phyloP scores from a whole-genome alignment of 148 eudicot genomes.

The Nepenthes mirabilis region DNA sequence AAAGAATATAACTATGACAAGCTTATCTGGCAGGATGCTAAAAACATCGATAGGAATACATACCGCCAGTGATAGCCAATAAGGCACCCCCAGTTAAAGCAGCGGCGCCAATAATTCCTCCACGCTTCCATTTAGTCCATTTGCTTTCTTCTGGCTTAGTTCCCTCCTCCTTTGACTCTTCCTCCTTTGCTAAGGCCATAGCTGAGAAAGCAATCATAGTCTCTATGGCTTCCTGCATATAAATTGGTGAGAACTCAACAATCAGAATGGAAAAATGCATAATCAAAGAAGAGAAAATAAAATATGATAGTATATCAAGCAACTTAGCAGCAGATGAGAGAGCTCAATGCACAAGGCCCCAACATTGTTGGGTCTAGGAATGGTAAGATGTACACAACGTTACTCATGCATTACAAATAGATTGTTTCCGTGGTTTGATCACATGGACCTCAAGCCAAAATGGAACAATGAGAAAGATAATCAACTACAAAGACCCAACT shows the following conservation, averaged over 20 bases:
- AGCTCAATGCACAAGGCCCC: too few relatives aligned
- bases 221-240: slow-evolving; percentile 80
- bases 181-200: slow-evolving; percentile 73
- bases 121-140: slow-evolving; percentile 87
- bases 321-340: too few relatives aligned
- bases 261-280: too few relatives aligned
- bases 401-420: too few relatives aligned
- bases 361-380: too few relatives aligned
- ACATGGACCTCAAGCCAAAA: too few relatives aligned
- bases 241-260: not conserved
- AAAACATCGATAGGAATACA: slow-evolving; percentile 1
- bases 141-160: slow-evolving; percentile 31
- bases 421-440: too few relatives aligned
- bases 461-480: too few relatives aligned
- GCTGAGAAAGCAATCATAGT: slow-evolving; percentile 85
- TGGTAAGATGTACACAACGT: too few relatives aligned
- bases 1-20: not conserved
- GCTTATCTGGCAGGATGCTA: not conserved
- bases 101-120: slow-evolving; percentile 97
- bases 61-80: slow-evolving; percentile 96
- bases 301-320: too few relatives aligned
- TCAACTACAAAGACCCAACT: too few relatives aligned
- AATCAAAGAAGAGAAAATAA: too few relatives aligned
- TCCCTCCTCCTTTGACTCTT: slow-evolving; percentile 44
- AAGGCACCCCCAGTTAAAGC: slow-evolving; percentile 91